Evolutionary conservation across 305 asterid species (phyloP).

Genomic region (Solanum hybrid): DNA sequence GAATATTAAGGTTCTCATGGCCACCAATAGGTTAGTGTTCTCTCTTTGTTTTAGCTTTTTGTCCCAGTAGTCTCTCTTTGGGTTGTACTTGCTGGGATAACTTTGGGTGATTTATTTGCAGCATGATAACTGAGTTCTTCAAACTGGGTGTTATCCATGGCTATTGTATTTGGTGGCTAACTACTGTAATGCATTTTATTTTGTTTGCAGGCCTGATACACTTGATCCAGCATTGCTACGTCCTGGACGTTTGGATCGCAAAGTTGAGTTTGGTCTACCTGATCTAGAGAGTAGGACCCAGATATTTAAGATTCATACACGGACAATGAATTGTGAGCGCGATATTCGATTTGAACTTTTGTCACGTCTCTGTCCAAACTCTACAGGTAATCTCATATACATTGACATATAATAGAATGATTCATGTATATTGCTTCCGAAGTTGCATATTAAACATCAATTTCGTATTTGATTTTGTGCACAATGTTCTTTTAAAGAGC

Average conservation of each 20-base stretch:
- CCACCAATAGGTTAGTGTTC: conserved; percentile 30
- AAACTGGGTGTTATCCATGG: background rate
- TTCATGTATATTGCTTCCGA: background rate
- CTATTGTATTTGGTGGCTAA: background rate
- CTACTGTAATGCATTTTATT: background rate
- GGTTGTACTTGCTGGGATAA: background rate
- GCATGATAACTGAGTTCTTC: background rate
- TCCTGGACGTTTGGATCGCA: conserved; percentile 89
- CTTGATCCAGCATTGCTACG: conserved; percentile 89
- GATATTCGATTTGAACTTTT: conserved; percentile 86
- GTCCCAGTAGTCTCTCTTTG: background rate
- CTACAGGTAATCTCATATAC: conserved; percentile 51
- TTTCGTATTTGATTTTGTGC: background rate
- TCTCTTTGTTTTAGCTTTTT: background rate
- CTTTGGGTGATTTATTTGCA: background rate
- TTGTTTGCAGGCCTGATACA: conserved; percentile 67
- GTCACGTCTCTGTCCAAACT: conserved; percentile 93
- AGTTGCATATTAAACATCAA: background rate
- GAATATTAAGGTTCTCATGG: conserved; percentile 47
- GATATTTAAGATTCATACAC: conserved; percentile 86
- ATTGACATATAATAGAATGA: background rate
- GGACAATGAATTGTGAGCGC: conserved; percentile 96
- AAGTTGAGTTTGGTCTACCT: conserved; percentile 94
- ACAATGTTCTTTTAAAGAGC: background rate
- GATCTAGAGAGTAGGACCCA: conserved; percentile 92